Evolutionary conservation across 2,329 filamentous ascomycete genomes (phyloP).

Genomic region (Drechslera avenae): DNA sequence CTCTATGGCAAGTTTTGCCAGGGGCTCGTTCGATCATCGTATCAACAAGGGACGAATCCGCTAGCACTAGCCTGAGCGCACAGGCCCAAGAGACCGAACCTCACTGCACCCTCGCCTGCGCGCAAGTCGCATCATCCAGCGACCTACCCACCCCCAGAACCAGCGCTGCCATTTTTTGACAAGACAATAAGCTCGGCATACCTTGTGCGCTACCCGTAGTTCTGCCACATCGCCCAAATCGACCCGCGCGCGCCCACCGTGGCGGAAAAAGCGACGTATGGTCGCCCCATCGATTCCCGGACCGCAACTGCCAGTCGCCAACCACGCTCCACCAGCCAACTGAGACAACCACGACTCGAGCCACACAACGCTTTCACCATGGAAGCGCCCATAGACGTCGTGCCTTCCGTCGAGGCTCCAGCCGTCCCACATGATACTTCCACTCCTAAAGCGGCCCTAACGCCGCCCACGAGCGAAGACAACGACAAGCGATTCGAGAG

Average conservation of each 20-base stretch:
- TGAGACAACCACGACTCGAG: slow-evolving; percentile 20
- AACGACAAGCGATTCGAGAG: slow-evolving; percentile 53
- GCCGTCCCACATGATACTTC: slow-evolving; percentile 32
- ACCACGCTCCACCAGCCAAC: slow-evolving; percentile 25
- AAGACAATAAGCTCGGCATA: slow-evolving; percentile 5
- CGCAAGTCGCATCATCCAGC: slow-evolving; percentile 22
- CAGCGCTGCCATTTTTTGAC: slow-evolving; percentile 8
- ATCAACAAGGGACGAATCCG: too few relatives aligned
- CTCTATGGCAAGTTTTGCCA: too few relatives aligned
- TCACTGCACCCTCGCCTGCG: slow-evolving; percentile 30
- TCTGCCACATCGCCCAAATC: slow-evolving; percentile 24
- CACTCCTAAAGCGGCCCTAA: slow-evolving; percentile 50
- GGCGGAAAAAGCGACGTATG: slow-evolving; percentile 36
- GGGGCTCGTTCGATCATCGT: too few relatives aligned
- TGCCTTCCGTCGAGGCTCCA: slow-evolving; percentile 44
- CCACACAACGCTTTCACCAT: slow-evolving; percentile 22
- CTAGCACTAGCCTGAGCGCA: neutral
- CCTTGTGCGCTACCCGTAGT: slow-evolving; percentile 32
- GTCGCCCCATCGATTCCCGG: slow-evolving; percentile 33
- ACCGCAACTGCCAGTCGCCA: slow-evolving; percentile 31
- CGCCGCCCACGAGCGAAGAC: slow-evolving; percentile 59
- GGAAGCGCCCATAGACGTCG: slow-evolving; percentile 37
- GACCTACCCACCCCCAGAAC: slow-evolving; percentile 17
- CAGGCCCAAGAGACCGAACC: slow-evolving; percentile 21
- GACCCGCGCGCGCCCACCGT: slow-evolving; percentile 25